Evolutionary conservation across 2,329 filamentous ascomycete genomes (phyloP).

Genomic region (Orbilia ellipsospora): DNA sequence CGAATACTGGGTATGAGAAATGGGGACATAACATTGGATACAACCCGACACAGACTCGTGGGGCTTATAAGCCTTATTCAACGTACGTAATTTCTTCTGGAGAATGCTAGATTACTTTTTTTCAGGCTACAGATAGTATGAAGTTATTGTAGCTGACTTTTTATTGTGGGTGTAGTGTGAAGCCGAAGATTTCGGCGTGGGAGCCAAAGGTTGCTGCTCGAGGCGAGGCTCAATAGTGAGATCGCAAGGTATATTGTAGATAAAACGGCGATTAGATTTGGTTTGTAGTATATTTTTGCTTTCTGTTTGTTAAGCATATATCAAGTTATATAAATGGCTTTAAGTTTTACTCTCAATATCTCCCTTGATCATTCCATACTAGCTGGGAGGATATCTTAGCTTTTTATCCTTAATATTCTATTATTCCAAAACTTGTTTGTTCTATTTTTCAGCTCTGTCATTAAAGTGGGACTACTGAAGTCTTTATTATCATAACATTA

Average conservation of each 20-base stretch:
- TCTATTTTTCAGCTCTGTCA: no score
- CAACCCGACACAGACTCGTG: slow-evolving; percentile 79
- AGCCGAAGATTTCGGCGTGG: slow-evolving; percentile 42
- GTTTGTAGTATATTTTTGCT: background rate
- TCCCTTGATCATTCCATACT: no score
- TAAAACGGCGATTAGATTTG: background rate
- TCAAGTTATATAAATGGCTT: background rate
- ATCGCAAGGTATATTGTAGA: background rate
- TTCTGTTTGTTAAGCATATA: background rate
- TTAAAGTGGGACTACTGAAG: no score
- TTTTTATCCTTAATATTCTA: no score
- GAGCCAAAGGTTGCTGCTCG: slow-evolving; percentile 38
- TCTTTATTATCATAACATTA: no score
- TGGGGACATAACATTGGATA: slow-evolving; percentile 65
- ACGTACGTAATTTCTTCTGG: slow-evolving; percentile 74
- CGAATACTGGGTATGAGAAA: slow-evolving; percentile 39
- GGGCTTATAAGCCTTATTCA: slow-evolving; percentile 90
- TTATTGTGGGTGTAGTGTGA: slow-evolving; percentile 27
- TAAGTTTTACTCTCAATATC: no score
- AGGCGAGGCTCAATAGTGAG: slow-evolving; percentile 7
- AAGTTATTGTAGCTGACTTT: no score
- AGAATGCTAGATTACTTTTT: background rate
- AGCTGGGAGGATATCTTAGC: no score
- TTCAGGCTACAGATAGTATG: background rate
- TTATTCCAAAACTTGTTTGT: no score